Percentiles rank a stretch among this genome's conserved stretches.
Conservation (phyloP, 2,329 filamentous ascomycete species). For the Fusarium subglutinans region DNA sequence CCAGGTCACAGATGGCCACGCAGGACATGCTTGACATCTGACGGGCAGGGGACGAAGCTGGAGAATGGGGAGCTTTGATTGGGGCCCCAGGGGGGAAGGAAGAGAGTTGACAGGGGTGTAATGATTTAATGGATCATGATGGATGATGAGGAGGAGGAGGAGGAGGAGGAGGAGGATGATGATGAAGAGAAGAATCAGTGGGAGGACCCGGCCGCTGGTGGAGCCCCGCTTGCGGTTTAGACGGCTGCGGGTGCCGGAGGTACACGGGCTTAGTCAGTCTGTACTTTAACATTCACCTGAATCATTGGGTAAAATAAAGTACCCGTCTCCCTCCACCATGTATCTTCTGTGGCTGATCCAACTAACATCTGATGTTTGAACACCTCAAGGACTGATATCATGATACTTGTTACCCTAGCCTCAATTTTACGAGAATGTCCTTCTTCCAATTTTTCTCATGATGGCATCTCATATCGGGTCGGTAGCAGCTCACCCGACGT, state of each 20-base stretch:
- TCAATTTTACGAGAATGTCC: conserved; percentile 27
- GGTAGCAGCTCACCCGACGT: conserved; percentile 21
- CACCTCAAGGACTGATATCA: conserved; percentile 34
- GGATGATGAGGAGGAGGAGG: background rate
- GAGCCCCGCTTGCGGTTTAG: conserved; percentile 33
- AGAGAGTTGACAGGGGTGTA: conserved; percentile 1
- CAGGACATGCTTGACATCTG: conserved; percentile 30
- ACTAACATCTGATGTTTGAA: conserved; percentile 38
- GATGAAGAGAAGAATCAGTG: background rate
- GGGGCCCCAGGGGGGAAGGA: conserved; percentile 16
- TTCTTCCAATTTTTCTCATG: conserved; percentile 13
- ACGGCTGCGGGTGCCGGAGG: conserved; percentile 30
- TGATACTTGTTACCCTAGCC: conserved; percentile 38
- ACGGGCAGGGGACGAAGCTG: conserved; percentile 26
- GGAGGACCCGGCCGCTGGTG: conserved; percentile 34
- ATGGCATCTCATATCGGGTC: conserved; percentile 3
- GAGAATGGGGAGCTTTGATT: conserved; percentile 31
- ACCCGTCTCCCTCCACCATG: background rate
- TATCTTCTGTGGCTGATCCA: conserved; percentile 19
- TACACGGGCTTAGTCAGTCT: conserved; percentile 19
- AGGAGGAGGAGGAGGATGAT: background rate
- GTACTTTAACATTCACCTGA: background rate
- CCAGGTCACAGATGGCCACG: conserved; percentile 8
- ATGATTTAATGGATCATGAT: background rate
- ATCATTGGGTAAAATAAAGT: background rate